Evolutionary conservation across 2,329 filamentous ascomycete species (phyloP).

Genomic region (Zymoseptoria pseudotritici): DNA sequence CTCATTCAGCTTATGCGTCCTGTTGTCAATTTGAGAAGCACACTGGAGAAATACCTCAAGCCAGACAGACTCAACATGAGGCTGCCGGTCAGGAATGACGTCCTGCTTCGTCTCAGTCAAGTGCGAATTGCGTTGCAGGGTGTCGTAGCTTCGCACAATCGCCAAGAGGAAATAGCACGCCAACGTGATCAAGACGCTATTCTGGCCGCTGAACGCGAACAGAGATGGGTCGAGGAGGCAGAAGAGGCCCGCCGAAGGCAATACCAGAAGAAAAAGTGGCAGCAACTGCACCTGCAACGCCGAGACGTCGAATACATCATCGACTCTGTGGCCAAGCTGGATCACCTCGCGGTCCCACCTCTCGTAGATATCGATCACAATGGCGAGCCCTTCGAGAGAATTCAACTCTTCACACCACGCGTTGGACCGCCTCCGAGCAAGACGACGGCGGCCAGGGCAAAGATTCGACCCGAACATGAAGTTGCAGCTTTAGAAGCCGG

Average conservation of each 20-base stretch:
- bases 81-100: conserved; percentile 10
- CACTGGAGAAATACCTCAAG: conserved; percentile 8
- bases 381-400: conserved; percentile 33
- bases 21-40: conserved; percentile 13
- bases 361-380: conserved; percentile 31
- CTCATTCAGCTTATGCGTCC: conserved; percentile 12
- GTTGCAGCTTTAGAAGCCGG: conserved; percentile 24
- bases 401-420: conserved; percentile 29
- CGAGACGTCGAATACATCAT: conserved; percentile 11
- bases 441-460: conserved; percentile 8
- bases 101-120: conserved; percentile 12
- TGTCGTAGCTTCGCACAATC: neutral
- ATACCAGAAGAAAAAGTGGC: conserved; percentile 14
- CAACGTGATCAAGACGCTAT: neutral
- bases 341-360: conserved; percentile 16
- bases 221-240: neutral
- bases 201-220: neutral
- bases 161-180: neutral
- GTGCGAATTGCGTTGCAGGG: conserved; percentile 11
- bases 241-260: conserved; percentile 1
- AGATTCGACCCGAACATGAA: conserved; percentile 29
- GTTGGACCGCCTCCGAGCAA: conserved; percentile 23
- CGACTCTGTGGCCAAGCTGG: conserved; percentile 8
- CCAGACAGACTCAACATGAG: conserved; percentile 12
- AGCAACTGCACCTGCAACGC: conserved; percentile 19